Conservation (phyloP, 805 yeast genomes). For the Candida schatavii region DNA sequence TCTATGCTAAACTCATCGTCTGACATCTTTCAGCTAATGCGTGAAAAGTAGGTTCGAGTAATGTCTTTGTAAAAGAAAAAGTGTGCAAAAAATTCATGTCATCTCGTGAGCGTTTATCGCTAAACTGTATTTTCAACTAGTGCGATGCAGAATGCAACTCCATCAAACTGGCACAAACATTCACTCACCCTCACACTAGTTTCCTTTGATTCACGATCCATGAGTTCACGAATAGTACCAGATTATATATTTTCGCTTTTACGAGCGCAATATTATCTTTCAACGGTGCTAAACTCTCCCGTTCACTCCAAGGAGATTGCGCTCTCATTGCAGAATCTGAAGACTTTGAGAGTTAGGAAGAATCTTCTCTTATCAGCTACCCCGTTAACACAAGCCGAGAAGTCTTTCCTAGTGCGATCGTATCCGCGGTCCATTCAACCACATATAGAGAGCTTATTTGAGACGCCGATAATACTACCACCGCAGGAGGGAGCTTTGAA, state of each 20-base stretch:
- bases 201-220: no score
- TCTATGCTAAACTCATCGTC: constrained; percentile 25
- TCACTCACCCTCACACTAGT: no score
- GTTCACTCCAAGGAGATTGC: not conserved
- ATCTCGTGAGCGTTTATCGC: no score
- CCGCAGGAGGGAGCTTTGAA: no score
- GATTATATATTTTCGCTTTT: not conserved
- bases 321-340: not conserved
- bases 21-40: constrained; percentile 12
- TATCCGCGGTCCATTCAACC: not conserved
- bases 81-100: no score
- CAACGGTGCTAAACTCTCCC: not conserved
- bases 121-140: no score
- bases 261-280: not conserved
- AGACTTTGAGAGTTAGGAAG: not conserved
- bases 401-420: not conserved
- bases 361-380: not conserved
- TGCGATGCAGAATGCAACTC: no score
- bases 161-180: no score
- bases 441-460: not conserved
- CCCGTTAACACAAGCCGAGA: not conserved
- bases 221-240: not conserved
- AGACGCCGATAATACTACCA: not conserved
- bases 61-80: no score
- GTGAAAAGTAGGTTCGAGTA: no score